phyloP scores from a whole-genome alignment of 345 rosid genomes.

The Linum usitatissimum region DNA sequence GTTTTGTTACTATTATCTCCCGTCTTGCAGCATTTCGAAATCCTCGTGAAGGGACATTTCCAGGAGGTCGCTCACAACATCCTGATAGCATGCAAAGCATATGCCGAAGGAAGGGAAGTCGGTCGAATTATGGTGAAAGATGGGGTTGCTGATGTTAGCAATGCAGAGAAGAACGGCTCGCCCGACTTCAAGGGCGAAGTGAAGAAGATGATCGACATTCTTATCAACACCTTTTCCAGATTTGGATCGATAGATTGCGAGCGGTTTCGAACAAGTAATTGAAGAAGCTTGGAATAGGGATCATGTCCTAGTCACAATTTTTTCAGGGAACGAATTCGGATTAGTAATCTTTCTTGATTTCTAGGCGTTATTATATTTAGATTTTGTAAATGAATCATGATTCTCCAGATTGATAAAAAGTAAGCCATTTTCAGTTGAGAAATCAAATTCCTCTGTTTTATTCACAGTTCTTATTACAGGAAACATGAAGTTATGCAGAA shows the following conservation, averaged over 20 bases:
- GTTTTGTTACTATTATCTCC: background rate
- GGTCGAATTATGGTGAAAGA: conserved; percentile 22
- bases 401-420: background rate
- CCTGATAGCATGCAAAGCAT: conserved; percentile 38
- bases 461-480: background rate
- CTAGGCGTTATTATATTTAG: background rate
- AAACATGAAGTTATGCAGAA: background rate
- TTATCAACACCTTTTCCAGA: conserved; percentile 23
- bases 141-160: conserved; percentile 16
- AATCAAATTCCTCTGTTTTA: background rate
- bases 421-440: background rate
- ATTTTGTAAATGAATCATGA: background rate
- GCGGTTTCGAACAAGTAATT: conserved; percentile 16
- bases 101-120: conserved; percentile 30
- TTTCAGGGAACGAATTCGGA: too few species aligned
- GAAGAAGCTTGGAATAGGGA: background rate
- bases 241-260: conserved; percentile 30
- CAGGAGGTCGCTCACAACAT: conserved; percentile 25
- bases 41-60: conserved; percentile 33
- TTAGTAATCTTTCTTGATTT: background rate
- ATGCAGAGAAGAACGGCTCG: conserved; percentile 15
- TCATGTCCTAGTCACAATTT: too few species aligned
- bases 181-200: conserved; percentile 16
- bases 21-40: conserved; percentile 40
- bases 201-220: conserved; percentile 20